Conservation (phyloP, 2,329 filamentous ascomycete genomes). For the Aschersonia sp. region DNA sequence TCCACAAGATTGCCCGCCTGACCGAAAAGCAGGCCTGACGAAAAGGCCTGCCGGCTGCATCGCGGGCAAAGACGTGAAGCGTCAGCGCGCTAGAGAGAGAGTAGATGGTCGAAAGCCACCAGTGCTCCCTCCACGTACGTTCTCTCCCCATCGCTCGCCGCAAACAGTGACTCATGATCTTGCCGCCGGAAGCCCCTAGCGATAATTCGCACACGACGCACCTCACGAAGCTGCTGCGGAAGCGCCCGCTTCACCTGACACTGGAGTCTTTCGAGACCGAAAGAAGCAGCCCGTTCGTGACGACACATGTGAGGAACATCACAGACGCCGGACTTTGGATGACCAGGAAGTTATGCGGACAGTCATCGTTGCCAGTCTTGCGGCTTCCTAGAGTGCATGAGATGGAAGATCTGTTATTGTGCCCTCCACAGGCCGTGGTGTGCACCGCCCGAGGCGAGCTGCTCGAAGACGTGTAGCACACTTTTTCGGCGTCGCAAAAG, state of each 20-base stretch:
- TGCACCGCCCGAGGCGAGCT: constrained; percentile 9
- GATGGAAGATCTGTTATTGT: background rate
- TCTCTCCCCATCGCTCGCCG: background rate
- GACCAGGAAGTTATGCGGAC: constrained; percentile 2
- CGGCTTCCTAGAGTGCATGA: constrained; percentile 3
- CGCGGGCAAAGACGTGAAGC: background rate
- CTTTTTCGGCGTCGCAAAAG: constrained; percentile 9
- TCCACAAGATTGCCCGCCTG: background rate
- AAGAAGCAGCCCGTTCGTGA: background rate
- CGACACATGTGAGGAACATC: constrained; percentile 1
- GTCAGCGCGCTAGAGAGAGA: background rate
- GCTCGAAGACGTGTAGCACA: constrained; percentile 14
- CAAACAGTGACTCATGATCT: background rate
- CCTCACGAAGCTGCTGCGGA: constrained; percentile 6
- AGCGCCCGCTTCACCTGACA: constrained; percentile 5
- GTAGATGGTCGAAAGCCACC: background rate
- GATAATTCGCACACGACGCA: constrained; percentile 4
- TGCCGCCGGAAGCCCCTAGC: constrained; percentile 1
- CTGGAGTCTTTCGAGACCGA: constrained; percentile 2
- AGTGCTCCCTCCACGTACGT: constrained; percentile 1
- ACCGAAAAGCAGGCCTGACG: background rate
- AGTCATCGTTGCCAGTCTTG: constrained; percentile 6
- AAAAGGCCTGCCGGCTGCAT: background rate
- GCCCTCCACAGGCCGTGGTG: background rate
- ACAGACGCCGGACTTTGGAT: constrained; percentile 7